These are phyloP conservation scores for Cystobasidium slooffiae DNA, from an alignment of 1,284 basidiomycete species.

Conservation along the genomic window DNA sequence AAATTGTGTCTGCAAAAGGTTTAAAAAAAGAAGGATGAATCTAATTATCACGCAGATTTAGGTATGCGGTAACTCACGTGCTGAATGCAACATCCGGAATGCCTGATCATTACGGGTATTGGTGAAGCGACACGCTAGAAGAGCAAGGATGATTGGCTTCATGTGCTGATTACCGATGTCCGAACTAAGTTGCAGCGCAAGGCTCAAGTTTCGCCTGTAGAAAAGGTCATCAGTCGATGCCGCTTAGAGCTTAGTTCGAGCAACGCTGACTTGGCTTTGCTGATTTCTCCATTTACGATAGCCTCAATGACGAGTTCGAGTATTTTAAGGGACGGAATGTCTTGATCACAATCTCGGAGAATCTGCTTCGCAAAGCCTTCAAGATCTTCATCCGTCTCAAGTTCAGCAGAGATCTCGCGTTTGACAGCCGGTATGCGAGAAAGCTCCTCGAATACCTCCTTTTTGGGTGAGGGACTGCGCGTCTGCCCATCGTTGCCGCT, in stretches of 20 bases:
- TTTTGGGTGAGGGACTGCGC: conserved; percentile 1
- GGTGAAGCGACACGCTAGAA: conserved; percentile 41
- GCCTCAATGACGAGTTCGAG: conserved; percentile 34
- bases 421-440: not conserved
- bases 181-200: conserved; percentile 20
- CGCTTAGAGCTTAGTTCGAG: too few species aligned
- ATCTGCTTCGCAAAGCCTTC: conserved; percentile 27
- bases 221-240: not conserved
- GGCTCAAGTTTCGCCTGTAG: conserved; percentile 27
- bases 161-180: conserved; percentile 33
- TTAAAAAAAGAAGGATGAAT: not conserved
- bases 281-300: conserved; percentile 31
- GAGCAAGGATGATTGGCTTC: conserved; percentile 37
- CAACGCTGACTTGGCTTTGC: conserved; percentile 42
- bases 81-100: conserved; percentile 48
- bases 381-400: conserved; percentile 18
- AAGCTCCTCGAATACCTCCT: not conserved
- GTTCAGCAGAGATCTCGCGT: not conserved
- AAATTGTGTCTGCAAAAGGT: conserved; percentile 22
- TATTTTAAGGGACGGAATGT: conserved; percentile 12
- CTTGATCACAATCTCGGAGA: conserved; percentile 21
- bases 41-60: not conserved
- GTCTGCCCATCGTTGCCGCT: conserved; percentile 11
- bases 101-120: conserved; percentile 42
- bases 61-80: not conserved